These are phyloP conservation scores for Protomyces gravidus DNA, from an alignment of 1,139 yeast species.

Conservation along the genomic window DNA sequence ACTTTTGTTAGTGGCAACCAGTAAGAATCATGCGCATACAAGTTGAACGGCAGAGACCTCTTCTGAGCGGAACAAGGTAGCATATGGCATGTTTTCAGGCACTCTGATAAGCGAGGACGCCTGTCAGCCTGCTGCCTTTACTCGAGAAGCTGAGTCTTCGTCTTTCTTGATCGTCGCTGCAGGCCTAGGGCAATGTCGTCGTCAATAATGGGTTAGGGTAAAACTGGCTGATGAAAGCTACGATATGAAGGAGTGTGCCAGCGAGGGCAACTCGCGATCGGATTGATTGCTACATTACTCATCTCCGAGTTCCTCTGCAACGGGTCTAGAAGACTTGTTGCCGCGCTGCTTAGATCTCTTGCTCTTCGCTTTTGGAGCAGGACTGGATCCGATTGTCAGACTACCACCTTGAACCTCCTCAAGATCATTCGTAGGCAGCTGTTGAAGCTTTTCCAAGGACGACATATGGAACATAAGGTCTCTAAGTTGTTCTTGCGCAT, in stretches of 20 bases:
- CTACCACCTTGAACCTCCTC: slow-evolving; percentile 1
- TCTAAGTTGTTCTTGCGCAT: slow-evolving; percentile 49
- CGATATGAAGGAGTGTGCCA: too few relatives aligned
- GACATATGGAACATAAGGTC: slow-evolving; percentile 27
- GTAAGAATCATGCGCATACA: slow-evolving; percentile 31
- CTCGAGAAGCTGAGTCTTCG: too few relatives aligned
- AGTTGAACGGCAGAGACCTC: slow-evolving; percentile 14
- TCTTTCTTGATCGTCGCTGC: too few relatives aligned
- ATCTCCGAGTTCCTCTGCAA: neutral
- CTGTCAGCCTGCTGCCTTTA: neutral
- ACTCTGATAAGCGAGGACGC: too few relatives aligned
- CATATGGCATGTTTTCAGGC: slow-evolving; percentile 14
- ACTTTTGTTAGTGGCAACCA: slow-evolving; percentile 42
- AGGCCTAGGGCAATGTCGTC: too few relatives aligned
- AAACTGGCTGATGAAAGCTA: too few relatives aligned
- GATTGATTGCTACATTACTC: too few relatives aligned
- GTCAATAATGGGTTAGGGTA: too few relatives aligned
- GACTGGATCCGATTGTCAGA: neutral
- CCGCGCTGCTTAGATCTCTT: neutral
- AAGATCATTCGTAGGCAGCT: neutral
- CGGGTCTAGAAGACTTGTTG: neutral
- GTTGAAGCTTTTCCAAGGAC: neutral
- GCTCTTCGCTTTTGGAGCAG: neutral
- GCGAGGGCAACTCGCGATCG: too few relatives aligned
- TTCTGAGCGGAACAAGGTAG: slow-evolving; percentile 35